Evolutionary conservation across 1,139 yeast genomes (phyloP), one percentile per base, ranked within the genome.

Genomic region (Candida pseudoviswanathii): DNA sequence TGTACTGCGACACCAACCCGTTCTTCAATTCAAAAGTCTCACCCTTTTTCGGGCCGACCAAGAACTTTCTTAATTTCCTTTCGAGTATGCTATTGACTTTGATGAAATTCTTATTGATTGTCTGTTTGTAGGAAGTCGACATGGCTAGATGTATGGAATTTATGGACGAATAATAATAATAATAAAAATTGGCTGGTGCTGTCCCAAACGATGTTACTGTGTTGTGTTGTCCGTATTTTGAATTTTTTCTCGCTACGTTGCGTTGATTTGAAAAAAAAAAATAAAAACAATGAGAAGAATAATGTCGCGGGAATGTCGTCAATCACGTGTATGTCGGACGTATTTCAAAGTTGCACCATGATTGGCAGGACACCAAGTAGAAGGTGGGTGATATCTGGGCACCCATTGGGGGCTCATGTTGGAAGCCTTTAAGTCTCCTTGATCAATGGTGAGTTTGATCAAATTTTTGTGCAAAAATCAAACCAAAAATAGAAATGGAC

Each of bases 1-100:
- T 96, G 68, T 90, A 95, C 68, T 90, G 98, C 10, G 97, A 90
- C 4, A 94, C 98, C 51, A 95, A 78, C 1, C 98, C 98, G 41
- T 83, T 83, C 58, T 91, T 83, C 62, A 94, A 80, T 69, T 94
- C 99, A 60, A 82, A 89, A 29, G 96, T 84, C 68, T 94, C 99
- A 46, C 91, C 90, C 67, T 73, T 73, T 47, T 70, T 64, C 32
- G 81, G 80, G 16, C 80, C 81, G 52, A 72, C 73, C 52, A 76
- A 63, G 62, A 75, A 75, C 58, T 62, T 71, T 50, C 77, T 61
- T 54, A 76, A 73, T 61, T 73, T 75, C 62, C 68, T 70, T 56
- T 76, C 81, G 52, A 76, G 67, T 25, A 55, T 41, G 77, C 74
- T 77, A 68, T 72, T 45, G 41, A 56, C 53, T 36, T 54, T 54